Percentiles rank a stretch among this genome's conserved stretches.
Evolutionary conservation across 2,329 filamentous ascomycete species (phyloP).

Genomic region (Colletotrichum zoysiae): DNA sequence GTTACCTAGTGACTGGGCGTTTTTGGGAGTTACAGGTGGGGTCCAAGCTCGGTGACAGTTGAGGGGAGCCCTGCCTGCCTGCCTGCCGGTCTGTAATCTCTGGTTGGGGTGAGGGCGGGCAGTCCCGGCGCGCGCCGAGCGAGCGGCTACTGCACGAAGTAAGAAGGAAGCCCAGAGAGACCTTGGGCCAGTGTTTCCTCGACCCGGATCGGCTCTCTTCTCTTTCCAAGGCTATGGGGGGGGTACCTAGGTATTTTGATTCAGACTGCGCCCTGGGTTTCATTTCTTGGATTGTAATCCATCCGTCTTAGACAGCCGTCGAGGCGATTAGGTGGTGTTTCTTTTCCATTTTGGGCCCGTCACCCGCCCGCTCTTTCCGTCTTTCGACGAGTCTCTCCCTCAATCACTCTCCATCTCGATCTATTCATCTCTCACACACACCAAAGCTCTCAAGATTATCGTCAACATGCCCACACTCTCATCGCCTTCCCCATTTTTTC

Average conservation of each 20-base stretch:
- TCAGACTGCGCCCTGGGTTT: background rate
- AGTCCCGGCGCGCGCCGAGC: conserved; percentile 24
- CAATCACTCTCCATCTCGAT: too few relatives aligned
- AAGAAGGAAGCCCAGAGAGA: background rate
- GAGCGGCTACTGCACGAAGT: conserved; percentile 7
- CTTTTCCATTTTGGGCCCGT: background rate
- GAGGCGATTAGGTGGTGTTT: background rate
- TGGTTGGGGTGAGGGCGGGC: conserved; percentile 19
- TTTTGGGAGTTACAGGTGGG: too few relatives aligned
- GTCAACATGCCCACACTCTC: background rate
- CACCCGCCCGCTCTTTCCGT: background rate
- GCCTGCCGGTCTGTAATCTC: conserved; percentile 13
- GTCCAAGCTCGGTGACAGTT: background rate
- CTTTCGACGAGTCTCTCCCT: background rate
- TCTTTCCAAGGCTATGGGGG: background rate
- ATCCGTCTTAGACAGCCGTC: background rate
- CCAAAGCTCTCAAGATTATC: background rate
- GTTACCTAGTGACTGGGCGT: too few relatives aligned
- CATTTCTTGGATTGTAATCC: too few relatives aligned
- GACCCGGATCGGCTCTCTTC: background rate
- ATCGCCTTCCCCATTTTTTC: background rate
- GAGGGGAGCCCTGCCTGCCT: conserved; percentile 14
- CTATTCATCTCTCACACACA: too few relatives aligned
- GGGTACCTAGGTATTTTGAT: background rate
- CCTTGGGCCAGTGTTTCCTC: background rate